A percentile compares a stretch with the other conserved stretches of the same genome.
Evolutionary conservation across 2,329 filamentous ascomycete species (phyloP).

Genomic region (Verruconis gallopava): DNA sequence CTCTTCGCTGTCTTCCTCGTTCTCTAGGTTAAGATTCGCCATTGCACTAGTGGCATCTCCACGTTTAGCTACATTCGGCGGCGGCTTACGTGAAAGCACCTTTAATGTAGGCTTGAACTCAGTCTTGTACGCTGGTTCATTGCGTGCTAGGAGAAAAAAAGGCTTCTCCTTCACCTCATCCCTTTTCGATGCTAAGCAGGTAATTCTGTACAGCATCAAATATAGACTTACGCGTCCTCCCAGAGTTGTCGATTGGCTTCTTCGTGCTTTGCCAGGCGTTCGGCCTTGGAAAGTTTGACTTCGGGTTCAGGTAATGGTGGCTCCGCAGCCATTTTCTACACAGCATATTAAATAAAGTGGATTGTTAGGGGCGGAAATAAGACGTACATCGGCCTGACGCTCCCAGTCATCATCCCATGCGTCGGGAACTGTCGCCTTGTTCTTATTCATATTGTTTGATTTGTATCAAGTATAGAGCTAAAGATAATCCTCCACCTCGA

Average conservation of each 20-base stretch:
- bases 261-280: slow-evolving; percentile 65
- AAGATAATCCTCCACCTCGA: too few relatives aligned
- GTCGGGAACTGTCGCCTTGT: slow-evolving; percentile 45
- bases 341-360: slow-evolving; percentile 16
- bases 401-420: slow-evolving; percentile 96
- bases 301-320: slow-evolving; percentile 24
- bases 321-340: slow-evolving; percentile 25
- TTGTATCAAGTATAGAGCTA: background rate
- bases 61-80: slow-evolving; percentile 37
- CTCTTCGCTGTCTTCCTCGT: slow-evolving; percentile 52
- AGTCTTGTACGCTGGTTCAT: slow-evolving; percentile 49
- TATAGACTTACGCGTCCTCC: slow-evolving; percentile 62
- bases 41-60: slow-evolving; percentile 30
- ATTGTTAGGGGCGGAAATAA: slow-evolving; percentile 11
- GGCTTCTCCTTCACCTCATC: slow-evolving; percentile 41
- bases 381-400: slow-evolving; percentile 53
- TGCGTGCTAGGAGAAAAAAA: slow-evolving; percentile 58
- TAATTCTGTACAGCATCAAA: too few relatives aligned
- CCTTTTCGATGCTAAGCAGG: slow-evolving; percentile 11
- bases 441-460: slow-evolving; percentile 12
- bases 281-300: slow-evolving; percentile 54
- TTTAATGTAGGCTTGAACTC: slow-evolving; percentile 74
- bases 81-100: slow-evolving; percentile 71
- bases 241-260: slow-evolving; percentile 78
- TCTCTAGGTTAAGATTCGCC: slow-evolving; percentile 33